These are phyloP conservation scores for Colletotrichum spinosum DNA, from an alignment of 2,329 filamentous ascomycete species.

Conservation along the genomic window DNA sequence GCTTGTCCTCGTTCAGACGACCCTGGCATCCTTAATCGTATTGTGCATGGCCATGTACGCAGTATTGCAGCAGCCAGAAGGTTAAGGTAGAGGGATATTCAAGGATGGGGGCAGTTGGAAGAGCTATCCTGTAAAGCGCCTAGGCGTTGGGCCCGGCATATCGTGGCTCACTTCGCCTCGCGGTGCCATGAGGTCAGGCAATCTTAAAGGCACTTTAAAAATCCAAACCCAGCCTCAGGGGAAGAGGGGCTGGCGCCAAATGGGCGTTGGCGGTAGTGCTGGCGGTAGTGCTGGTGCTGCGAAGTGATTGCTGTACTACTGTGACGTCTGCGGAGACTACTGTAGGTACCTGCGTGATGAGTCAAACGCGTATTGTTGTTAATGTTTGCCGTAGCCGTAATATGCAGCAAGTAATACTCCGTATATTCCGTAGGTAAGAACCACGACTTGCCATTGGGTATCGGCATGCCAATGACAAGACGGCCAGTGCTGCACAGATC, in stretches of 20 bases:
- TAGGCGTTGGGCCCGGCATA: background rate
- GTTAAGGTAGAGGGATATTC: background rate
- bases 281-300: no score
- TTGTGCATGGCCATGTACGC: background rate
- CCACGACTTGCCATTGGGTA: slow-evolving; percentile 8
- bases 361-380: slow-evolving; percentile 12
- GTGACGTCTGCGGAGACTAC: background rate
- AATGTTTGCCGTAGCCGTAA: slow-evolving; percentile 2
- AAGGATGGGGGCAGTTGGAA: background rate
- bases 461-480: slow-evolving; percentile 19
- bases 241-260: background rate
- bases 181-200: slow-evolving; percentile 20
- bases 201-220: slow-evolving; percentile 10
- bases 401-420: background rate
- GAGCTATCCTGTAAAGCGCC: no score
- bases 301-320: no score
- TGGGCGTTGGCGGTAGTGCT: no score
- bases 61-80: background rate
- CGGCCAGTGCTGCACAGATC: background rate
- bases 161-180: slow-evolving; percentile 27
- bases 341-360: background rate
- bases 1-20: slow-evolving; percentile 21
- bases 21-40: background rate
- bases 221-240: slow-evolving; percentile 4
- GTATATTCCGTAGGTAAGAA: no score